Conservation (phyloP, 768 basidiomycete species). For the Amanita muscaria region DNA sequence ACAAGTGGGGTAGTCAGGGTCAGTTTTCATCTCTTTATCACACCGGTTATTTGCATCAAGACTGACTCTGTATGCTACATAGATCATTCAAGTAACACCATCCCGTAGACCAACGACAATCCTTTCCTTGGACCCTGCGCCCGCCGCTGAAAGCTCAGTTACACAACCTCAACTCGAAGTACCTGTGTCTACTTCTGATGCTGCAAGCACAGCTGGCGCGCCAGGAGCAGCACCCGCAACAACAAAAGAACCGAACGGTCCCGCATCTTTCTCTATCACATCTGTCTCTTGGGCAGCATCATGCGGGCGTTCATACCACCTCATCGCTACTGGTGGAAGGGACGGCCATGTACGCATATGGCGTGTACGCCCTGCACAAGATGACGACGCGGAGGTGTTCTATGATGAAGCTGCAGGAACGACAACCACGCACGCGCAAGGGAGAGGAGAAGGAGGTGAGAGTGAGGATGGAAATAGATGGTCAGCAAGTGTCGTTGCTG, state of each 20-base stretch:
- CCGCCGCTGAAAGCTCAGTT: conserved; percentile 15
- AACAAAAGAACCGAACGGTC: conserved; percentile 17
- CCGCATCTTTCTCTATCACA: conserved; percentile 55
- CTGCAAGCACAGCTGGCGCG: neutral
- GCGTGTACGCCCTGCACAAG: conserved; percentile 52
- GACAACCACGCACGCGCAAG: neutral
- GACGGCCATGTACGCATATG: conserved; percentile 90
- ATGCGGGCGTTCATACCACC: conserved; percentile 89
- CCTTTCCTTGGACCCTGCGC: conserved; percentile 49
- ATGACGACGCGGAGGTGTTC: conserved; percentile 2
- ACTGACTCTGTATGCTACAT: neutral
- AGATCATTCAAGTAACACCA: conserved; percentile 71
- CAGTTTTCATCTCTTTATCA: conserved; percentile 10
- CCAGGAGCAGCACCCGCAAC: conserved; percentile 15
- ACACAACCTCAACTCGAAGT: conserved; percentile 11
- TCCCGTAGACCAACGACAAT: conserved; percentile 60
- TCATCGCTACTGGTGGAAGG: conserved; percentile 82
- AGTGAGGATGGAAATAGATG: conserved; percentile 44
- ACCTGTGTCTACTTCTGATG: conserved; percentile 1
- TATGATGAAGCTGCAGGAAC: conserved; percentile 26
- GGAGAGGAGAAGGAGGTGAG: conserved; percentile 22
- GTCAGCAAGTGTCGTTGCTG: conserved; percentile 69
- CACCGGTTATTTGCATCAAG: neutral
- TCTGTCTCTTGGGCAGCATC: conserved; percentile 91
- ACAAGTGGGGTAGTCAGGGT: conserved; percentile 73